Base-by-base conservation (phyloP, 2,329 filamentous ascomycete species). In the Colletotrichum sojae region DNA sequence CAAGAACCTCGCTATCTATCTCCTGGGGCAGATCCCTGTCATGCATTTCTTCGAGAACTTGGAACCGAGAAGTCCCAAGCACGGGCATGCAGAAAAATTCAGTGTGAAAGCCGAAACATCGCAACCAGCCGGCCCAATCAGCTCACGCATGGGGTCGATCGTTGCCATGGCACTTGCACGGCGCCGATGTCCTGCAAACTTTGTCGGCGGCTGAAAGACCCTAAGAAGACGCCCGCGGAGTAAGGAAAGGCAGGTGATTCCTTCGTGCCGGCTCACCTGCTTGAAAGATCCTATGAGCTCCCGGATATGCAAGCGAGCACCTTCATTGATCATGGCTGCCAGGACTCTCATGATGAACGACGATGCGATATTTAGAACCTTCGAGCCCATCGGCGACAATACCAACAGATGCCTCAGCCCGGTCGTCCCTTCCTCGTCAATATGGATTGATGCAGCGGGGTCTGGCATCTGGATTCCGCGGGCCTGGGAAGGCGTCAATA, bases 61-160 rank as follows among this genome's bases (percentile, higher is more conserved):
- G 20, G 27, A 31, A 13, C 25, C 20, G 13, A 45, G 15, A 20
- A n/a, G 20, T 49, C 27, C 31, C 49, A 31, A 31, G 49, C 13
- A 18, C 27, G 13, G 49, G 36, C 25, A 39, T 9, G 6, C 15
- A 40, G 40, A 36, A 45, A 27, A 16, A 48, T 27, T 18, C 27
- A 8, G 27, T 15, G 27, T 12, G 20, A n/a, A 22, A 22, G 39
- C 45, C 45, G 25, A 40, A 5, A 48, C 18, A 45, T 64, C 53
- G 31, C 46, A 52, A 36, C 25, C 6, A 22, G 12, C 61, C 54
- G 46, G 22, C 6, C 40, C 61, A 36, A 59, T 58, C 43, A 49
- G 54, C 22, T 18, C 13, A 31, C 10, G 22, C 16, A 6, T 18
- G 10, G 15, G n/a, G 6, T 15, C 48, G 13, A 45, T 55, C n/a